A percentile compares a stretch with the other conserved stretches of the same genome.
These are phyloP conservation scores for Candida germanica DNA, from an alignment of 805 yeast genomes.

Conservation along the genomic window DNA sequence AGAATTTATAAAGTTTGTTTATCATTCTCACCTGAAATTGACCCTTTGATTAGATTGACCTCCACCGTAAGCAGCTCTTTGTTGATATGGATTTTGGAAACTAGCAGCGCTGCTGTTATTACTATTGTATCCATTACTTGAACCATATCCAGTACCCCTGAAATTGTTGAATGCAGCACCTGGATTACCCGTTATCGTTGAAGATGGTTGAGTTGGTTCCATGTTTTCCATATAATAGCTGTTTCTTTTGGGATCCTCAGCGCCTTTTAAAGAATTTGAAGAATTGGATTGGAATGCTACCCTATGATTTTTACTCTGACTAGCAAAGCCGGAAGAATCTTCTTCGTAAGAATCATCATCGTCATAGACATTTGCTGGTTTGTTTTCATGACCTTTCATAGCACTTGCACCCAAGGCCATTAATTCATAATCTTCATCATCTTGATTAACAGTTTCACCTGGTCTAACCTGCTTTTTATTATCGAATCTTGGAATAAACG, in stretches of 20 bases:
- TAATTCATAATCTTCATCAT: slow-evolving; percentile 54
- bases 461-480: slow-evolving; percentile 19
- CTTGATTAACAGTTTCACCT: slow-evolving; percentile 14
- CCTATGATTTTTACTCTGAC: slow-evolving; percentile 11
- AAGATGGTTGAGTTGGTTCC: slow-evolving; percentile 43
- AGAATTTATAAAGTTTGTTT: no score
- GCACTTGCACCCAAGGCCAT: slow-evolving; percentile 72
- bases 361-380: slow-evolving; percentile 20
- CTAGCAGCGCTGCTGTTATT: slow-evolving; percentile 9
- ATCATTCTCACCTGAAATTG: slow-evolving; percentile 9
- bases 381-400: slow-evolving; percentile 57
- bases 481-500: slow-evolving; percentile 78
- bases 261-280: slow-evolving; percentile 9
- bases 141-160: slow-evolving; percentile 9
- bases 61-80: slow-evolving; percentile 12
- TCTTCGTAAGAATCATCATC: slow-evolving; percentile 36
- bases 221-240: slow-evolving; percentile 22
- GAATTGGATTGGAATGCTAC: slow-evolving; percentile 10
- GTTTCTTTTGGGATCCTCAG: slow-evolving; percentile 22
- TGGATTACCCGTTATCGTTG: slow-evolving; percentile 43
- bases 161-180: slow-evolving; percentile 19
- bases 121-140: slow-evolving; percentile 1
- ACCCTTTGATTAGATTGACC: slow-evolving; percentile 10
- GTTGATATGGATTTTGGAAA: slow-evolving; percentile 16
- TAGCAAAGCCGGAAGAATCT: slow-evolving; percentile 16